Base-by-base conservation (phyloP, 139 green algal species). In the Nannochloris sp. region DNA sequence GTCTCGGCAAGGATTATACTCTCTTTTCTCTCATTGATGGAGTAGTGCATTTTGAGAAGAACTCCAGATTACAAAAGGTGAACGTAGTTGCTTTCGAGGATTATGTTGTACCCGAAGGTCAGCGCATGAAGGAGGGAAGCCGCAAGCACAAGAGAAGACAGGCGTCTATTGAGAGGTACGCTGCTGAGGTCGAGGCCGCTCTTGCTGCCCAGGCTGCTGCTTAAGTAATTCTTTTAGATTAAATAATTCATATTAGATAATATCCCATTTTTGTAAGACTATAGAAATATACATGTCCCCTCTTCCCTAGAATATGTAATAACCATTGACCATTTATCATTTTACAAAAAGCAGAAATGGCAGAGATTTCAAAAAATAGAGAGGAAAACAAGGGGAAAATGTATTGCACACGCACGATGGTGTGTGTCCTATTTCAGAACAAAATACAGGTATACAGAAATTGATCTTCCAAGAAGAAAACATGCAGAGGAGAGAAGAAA, bases 1-100 rank as follows among this genome's bases (percentile, higher is more conserved):
- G 81, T 45, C 44, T 85, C 30, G 92, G 92, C 62, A 91, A 87
- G 51, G 92, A 98, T 81, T 97, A 91, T 85, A 98, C 92, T 8
- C 71, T 98, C 4, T 98, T 89, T 70, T 83, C 89, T 4, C 77
- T 82, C 6, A 76, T 89, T 19, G 84, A 89, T 29, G 92, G 92
- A 67, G 78, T 98, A 30, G 92, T 97, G 3, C 67, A 93, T 23
- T 97, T 93, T 61, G 81, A 94, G 57, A 83, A 80, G 62, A 85
- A 71, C 38, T 48, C 25, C 37, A 42, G 25, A 19, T 4, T 32
- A 19, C 13, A 61, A 44, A 68, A 68, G 39, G 78, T 85, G 24
- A 60, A 30, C 9, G 76, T 85, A 15, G 53, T 85, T n/a, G 59
- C 70, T 25, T 63, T 73, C 27, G 61, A 72, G 13, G 55, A 76